Conservation (phyloP, 495 filamentous ascomycete species). For the Polyplosphaeria fusca region DNA sequence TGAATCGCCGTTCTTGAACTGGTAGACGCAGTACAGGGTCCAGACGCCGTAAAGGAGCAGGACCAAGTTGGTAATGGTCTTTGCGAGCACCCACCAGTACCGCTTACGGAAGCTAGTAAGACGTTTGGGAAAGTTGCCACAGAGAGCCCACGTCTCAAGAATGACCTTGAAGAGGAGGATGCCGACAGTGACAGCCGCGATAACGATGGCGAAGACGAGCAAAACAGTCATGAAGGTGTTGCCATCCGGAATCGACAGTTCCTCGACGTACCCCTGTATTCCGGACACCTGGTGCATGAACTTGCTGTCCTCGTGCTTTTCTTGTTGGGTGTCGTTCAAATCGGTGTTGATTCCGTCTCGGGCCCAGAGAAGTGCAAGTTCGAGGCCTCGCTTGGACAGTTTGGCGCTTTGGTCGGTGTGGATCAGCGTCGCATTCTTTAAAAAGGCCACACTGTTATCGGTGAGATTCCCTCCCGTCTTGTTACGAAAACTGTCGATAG, state of each 20-base stretch:
- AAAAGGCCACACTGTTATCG: constrained; percentile 67
- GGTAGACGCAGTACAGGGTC: constrained; percentile 94
- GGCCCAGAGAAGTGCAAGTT: constrained; percentile 49
- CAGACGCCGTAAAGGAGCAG: constrained; percentile 91
- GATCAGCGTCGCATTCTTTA: constrained; percentile 69
- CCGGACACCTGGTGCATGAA: constrained; percentile 56
- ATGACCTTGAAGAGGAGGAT: constrained; percentile 91
- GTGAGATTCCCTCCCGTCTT: constrained; percentile 85
- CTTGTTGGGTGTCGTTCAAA: constrained; percentile 40
- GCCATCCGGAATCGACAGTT: constrained; percentile 76
- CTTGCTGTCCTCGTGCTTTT: constrained; percentile 38
- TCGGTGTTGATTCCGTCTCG: constrained; percentile 51
- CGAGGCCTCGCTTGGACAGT: constrained; percentile 54
- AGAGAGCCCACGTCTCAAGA: constrained; percentile 86
- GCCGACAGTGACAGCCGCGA: constrained; percentile 78
- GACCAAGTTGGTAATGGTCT: constrained; percentile 87
- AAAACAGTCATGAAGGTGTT: constrained; percentile 97
- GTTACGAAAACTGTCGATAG: constrained; percentile 81
- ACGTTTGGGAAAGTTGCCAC: constrained; percentile 78
- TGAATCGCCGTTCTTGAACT: constrained; percentile 89
- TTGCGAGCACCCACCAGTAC: constrained; percentile 88
- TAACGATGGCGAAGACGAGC: constrained; percentile 79
- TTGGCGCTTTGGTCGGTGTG: constrained; percentile 52
- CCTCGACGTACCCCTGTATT: constrained; percentile 71
- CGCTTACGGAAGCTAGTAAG: constrained; percentile 85